A percentile compares a stretch with the other conserved stretches of the same genome.
These are phyloP conservation scores for Vitellaria paradoxa DNA, from an alignment of 179 eudicot genomes.

Conservation along the genomic window DNA sequence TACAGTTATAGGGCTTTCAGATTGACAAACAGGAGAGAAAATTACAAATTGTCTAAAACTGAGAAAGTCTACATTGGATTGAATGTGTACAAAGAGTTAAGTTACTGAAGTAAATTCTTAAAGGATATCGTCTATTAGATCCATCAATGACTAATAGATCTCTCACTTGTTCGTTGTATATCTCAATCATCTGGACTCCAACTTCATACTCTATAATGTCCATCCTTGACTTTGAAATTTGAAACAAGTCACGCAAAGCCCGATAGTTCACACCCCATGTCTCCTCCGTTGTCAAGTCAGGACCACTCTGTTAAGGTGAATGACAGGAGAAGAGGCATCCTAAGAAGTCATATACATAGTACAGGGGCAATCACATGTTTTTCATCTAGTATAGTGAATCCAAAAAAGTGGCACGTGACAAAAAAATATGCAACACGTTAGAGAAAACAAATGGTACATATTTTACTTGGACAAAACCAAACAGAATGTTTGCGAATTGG, in stretches of 20 bases:
- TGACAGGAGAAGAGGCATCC: background rate
- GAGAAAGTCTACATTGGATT: too few relatives aligned
- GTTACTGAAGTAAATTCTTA: constrained; percentile 1
- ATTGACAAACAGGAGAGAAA: background rate
- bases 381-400: too few relatives aligned
- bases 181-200: constrained; percentile 95
- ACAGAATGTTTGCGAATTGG: too few relatives aligned
- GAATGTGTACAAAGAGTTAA: background rate
- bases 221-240: constrained; percentile 64
- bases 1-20: background rate
- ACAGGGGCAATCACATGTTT: too few relatives aligned
- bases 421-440: too few relatives aligned
- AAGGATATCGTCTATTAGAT: constrained; percentile 89
- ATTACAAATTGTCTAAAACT: background rate
- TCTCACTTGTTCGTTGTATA: constrained; percentile 96
- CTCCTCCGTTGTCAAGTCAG: constrained; percentile 74
- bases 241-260: constrained; percentile 75
- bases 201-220: constrained; percentile 67
- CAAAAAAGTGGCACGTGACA: too few relatives aligned
- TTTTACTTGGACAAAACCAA: too few relatives aligned
- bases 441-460: too few relatives aligned
- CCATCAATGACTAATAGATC: constrained; percentile 89
- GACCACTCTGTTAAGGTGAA: constrained; percentile 70
- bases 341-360: too few relatives aligned
- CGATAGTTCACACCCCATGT: constrained; percentile 97